phyloP scores from a whole-genome alignment of 2,329 filamentous ascomycete species.

The Chaetomium sp. region DNA sequence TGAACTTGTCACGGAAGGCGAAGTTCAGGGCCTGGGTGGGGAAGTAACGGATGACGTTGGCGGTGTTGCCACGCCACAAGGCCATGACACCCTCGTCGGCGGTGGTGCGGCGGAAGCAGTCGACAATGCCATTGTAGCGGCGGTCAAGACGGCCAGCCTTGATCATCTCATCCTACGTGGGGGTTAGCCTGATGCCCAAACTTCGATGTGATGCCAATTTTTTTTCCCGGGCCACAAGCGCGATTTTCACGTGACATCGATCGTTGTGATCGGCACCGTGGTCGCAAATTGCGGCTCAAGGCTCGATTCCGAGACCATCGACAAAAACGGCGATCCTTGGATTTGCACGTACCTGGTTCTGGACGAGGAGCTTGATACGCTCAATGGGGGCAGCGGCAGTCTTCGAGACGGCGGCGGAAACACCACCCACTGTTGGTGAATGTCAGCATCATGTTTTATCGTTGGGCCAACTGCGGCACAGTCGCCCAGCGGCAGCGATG shows the following conservation, averaged over 20 bases:
- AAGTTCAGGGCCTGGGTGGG: slow-evolving; percentile 99
- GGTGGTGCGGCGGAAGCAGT: slow-evolving; percentile 93
- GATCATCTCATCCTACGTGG: slow-evolving; percentile 93
- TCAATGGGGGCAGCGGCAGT: slow-evolving; percentile 99
- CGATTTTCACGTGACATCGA: slow-evolving; percentile 21
- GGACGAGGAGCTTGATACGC: slow-evolving; percentile 99
- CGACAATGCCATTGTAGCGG: slow-evolving; percentile 87
- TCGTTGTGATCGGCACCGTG: not conserved
- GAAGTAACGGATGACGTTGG: slow-evolving; percentile 99
- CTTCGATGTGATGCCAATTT: not conserved
- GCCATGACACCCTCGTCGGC: slow-evolving; percentile 89
- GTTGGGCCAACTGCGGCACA: slow-evolving; percentile 14
- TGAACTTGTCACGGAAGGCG: slow-evolving; percentile 99
- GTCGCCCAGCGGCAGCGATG: not conserved
- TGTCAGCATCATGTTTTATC: slow-evolving; percentile 14
- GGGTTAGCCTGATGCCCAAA: slow-evolving; percentile 27
- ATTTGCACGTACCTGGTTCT: slow-evolving; percentile 82
- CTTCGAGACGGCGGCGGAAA: slow-evolving; percentile 99
- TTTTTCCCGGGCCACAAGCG: not conserved
- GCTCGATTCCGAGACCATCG: not conserved
- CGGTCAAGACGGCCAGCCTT: slow-evolving; percentile 96
- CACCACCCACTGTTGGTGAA: slow-evolving; percentile 72
- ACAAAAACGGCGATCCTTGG: not conserved
- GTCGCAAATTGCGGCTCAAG: slow-evolving; percentile 7
- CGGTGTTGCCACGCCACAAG: slow-evolving; percentile 99